These are phyloP conservation scores for Trametes sp. DNA, from an alignment of 1,284 basidiomycete genomes.

Conservation along the genomic window DNA sequence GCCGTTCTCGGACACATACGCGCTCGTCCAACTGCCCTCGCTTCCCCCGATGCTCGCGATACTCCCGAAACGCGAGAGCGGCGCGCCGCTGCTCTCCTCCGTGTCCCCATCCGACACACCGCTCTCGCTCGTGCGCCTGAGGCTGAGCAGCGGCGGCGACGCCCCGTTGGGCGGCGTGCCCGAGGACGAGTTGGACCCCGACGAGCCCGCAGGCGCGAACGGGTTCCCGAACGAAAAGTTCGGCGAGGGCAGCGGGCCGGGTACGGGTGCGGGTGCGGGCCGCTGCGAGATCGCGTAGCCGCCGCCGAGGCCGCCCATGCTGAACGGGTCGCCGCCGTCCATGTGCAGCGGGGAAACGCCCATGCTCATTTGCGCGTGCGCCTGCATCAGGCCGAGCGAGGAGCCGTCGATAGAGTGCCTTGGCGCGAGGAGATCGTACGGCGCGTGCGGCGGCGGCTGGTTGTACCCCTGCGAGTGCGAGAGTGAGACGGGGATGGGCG, in stretches of 20 bases:
- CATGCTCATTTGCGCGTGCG: constrained; percentile 28
- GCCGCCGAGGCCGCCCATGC: constrained; percentile 32
- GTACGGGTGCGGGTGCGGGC: constrained; percentile 59
- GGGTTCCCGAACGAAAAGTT: constrained; percentile 68
- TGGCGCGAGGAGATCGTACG: constrained; percentile 27
- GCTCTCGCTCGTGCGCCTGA: constrained; percentile 30
- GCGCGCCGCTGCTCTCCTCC: constrained; percentile 32
- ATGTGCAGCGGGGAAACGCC: constrained; percentile 11
- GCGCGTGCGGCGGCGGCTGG: constrained; percentile 2
- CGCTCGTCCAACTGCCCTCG: constrained; percentile 39
- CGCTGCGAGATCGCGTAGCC: constrained; percentile 60
- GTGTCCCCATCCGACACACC: constrained; percentile 33
- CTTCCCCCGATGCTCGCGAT: constrained; percentile 40
- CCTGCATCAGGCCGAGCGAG: constrained; percentile 27
- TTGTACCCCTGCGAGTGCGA: constrained; percentile 20
- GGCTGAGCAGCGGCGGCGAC: constrained; percentile 26
- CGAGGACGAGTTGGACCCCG: constrained; percentile 22
- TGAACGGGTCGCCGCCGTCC: constrained; percentile 8
- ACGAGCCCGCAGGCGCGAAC: constrained; percentile 45
- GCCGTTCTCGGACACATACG: constrained; percentile 30
- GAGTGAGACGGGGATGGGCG: constrained; percentile 23
- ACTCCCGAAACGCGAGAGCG: constrained; percentile 36
- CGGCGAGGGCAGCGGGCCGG: constrained; percentile 74
- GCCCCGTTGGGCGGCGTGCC: constrained; percentile 28
- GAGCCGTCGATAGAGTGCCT: constrained; percentile 32